Percentiles rank a stretch among this genome's conserved stretches.
phyloP scores from a whole-genome alignment of 805 yeast genomes.

The Sungouiozyma ichnusensis region DNA sequence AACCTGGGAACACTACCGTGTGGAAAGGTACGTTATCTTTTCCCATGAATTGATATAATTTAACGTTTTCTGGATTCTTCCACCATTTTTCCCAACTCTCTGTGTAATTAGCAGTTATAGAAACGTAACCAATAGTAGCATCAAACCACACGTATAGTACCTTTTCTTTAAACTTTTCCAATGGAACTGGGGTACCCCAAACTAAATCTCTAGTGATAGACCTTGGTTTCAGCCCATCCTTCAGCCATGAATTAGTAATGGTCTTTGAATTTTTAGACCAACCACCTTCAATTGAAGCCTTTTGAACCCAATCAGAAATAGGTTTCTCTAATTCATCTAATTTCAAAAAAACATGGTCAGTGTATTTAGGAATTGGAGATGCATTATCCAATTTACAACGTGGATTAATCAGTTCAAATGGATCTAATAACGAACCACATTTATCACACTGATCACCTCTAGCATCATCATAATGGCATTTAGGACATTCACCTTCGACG shows the following conservation, averaged over 20 bases:
- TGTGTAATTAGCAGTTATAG: slow-evolving; percentile 90
- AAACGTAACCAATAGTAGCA: slow-evolving; percentile 93
- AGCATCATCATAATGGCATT: slow-evolving; percentile 91
- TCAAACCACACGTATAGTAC: slow-evolving; percentile 98
- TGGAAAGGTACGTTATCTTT: slow-evolving; percentile 99
- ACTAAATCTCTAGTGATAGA: slow-evolving; percentile 94
- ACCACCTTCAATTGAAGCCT: slow-evolving; percentile 57
- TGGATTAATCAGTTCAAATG: slow-evolving; percentile 88
- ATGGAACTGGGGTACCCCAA: slow-evolving; percentile 99
- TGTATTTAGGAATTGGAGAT: slow-evolving; percentile 66
- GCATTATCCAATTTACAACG: slow-evolving; percentile 88
- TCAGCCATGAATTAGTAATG: slow-evolving; percentile 88
- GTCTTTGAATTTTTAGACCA: slow-evolving; percentile 91
- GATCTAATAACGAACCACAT: slow-evolving; percentile 83
- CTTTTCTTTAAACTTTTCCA: slow-evolving; percentile 74
- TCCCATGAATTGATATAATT: slow-evolving; percentile 96
- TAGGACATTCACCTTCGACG: slow-evolving; percentile 96
- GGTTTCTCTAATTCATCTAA: slow-evolving; percentile 77
- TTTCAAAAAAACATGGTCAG: slow-evolving; percentile 77
- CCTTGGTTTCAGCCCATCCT: slow-evolving; percentile 85
- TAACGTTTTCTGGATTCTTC: slow-evolving; percentile 82
- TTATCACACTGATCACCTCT: slow-evolving; percentile 99
- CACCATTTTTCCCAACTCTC: slow-evolving; percentile 84
- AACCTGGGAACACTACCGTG: slow-evolving; percentile 93
- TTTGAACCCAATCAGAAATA: slow-evolving; percentile 59